Conservation (phyloP, 2,329 filamentous ascomycete species). For the Penicillium sp. region DNA sequence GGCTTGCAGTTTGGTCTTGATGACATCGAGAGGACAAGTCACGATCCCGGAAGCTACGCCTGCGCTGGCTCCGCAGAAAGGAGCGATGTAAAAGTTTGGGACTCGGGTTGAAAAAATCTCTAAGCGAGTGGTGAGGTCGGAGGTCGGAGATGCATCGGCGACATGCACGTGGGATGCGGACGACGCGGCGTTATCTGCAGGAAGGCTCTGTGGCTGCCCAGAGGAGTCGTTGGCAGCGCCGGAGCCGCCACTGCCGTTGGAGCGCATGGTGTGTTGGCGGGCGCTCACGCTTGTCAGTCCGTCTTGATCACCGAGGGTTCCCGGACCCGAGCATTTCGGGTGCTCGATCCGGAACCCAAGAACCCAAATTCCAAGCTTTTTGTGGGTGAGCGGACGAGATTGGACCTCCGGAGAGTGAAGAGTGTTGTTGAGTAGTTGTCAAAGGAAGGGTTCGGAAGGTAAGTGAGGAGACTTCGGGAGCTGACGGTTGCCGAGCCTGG, state of each 20-base stretch:
- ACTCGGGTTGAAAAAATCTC: conserved; percentile 44
- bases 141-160: conserved; percentile 23
- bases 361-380: conserved; percentile 15
- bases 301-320: conserved; percentile 39
- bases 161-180: conserved; percentile 24
- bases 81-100: conserved; percentile 61
- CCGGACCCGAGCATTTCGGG: conserved; percentile 39
- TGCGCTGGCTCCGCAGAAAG: conserved; percentile 77
- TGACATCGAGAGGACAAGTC: conserved; percentile 95
- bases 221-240: conserved; percentile 28
- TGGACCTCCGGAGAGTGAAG: neutral
- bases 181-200: conserved; percentile 21
- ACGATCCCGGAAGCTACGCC: conserved; percentile 91
- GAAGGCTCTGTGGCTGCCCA: conserved; percentile 24
- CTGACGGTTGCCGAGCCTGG: conserved; percentile 27
- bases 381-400: conserved; percentile 3
- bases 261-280: conserved; percentile 40
- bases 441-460: neutral
- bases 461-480: conserved; percentile 10
- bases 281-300: conserved; percentile 35
- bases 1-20: conserved; percentile 96
- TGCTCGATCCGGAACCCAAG: conserved; percentile 39
- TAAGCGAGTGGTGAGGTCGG: conserved; percentile 33
- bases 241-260: conserved; percentile 40
- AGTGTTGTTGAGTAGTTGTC: neutral